phyloP scores from a whole-genome alignment of 805 yeast species.

The Sugiyamaella chiloensis region DNA sequence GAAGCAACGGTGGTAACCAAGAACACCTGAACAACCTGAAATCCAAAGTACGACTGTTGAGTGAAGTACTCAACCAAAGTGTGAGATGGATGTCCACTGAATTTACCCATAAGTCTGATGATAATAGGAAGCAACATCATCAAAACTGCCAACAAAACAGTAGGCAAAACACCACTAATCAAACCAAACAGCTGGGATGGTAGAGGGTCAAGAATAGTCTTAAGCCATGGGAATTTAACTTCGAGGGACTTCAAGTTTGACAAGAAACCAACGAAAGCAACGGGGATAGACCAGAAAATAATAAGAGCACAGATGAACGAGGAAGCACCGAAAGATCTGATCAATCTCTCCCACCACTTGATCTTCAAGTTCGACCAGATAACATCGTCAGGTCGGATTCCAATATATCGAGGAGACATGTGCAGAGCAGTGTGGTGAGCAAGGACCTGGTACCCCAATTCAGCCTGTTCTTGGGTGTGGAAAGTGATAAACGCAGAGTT shows the following conservation, averaged over 20 bases:
- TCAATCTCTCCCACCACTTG: slow-evolving; percentile 52
- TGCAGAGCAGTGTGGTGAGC: slow-evolving; percentile 44
- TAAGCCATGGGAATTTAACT: slow-evolving; percentile 65
- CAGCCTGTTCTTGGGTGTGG: slow-evolving; percentile 80
- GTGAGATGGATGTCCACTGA: slow-evolving; percentile 66
- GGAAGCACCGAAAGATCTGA: slow-evolving; percentile 59
- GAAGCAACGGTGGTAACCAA: slow-evolving; percentile 81
- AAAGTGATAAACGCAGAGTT: slow-evolving; percentile 83
- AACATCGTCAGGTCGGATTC: slow-evolving; percentile 76
- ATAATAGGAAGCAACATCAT: slow-evolving; percentile 86
- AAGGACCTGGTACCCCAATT: slow-evolving; percentile 78
- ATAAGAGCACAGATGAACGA: slow-evolving; percentile 58
- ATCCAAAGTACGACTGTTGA: slow-evolving; percentile 85
- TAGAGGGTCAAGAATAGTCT: slow-evolving; percentile 70
- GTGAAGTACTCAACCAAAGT: slow-evolving; percentile 77
- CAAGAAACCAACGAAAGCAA: slow-evolving; percentile 93
- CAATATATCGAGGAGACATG: slow-evolving; percentile 50
- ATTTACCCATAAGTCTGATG: slow-evolving; percentile 70
- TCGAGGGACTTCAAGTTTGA: slow-evolving; percentile 81
- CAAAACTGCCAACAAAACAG: slow-evolving; percentile 72
- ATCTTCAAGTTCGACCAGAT: slow-evolving; percentile 75
- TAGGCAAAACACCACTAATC: slow-evolving; percentile 83
- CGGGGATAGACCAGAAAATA: slow-evolving; percentile 94
- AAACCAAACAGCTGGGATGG: slow-evolving; percentile 73
- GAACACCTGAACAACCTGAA: slow-evolving; percentile 88